Conservation (phyloP, 768 basidiomycete species). For the Trametes cinnabarina region DNA sequence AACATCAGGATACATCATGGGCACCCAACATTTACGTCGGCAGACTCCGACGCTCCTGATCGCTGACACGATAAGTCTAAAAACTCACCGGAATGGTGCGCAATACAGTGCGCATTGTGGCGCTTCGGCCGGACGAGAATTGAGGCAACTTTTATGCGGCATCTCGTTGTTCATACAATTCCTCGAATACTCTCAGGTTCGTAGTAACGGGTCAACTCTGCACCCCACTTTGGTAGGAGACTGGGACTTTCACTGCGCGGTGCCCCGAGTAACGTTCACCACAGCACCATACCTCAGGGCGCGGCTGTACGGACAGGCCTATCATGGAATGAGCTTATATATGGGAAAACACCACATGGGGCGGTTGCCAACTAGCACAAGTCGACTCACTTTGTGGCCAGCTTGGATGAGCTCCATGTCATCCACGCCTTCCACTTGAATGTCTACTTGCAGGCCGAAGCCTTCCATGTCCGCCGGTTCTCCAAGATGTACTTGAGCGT, state of each 20-base stretch:
- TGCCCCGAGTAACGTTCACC: constrained; percentile 51
- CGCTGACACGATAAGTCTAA: neutral
- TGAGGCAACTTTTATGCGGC: neutral
- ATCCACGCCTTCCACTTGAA: constrained; percentile 67
- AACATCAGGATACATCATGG: constrained; percentile 1
- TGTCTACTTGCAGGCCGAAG: constrained; percentile 66
- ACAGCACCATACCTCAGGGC: constrained; percentile 55
- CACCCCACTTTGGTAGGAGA: neutral
- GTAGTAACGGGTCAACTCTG: neutral
- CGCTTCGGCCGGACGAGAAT: neutral
- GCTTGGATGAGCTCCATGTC: constrained; percentile 63
- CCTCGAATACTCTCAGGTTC: neutral
- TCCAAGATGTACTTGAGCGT: constrained; percentile 61
- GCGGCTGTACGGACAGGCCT: constrained; percentile 73
- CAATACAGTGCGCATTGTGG: neutral
- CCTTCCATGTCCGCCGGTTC: constrained; percentile 55
- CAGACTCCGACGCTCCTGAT: constrained; percentile 10
- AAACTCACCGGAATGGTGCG: neutral
- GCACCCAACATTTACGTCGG: constrained; percentile 5
- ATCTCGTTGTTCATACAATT: neutral
- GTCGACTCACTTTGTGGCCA: constrained; percentile 59
- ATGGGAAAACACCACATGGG: neutral
- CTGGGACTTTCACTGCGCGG: constrained; percentile 31
- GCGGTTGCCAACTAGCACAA: neutral
- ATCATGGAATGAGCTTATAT: neutral